Percentiles rank a stretch among this genome's conserved stretches.
Evolutionary conservation across 2,329 filamentous ascomycete genomes (phyloP).

Genomic region (Cytospora piceae): DNA sequence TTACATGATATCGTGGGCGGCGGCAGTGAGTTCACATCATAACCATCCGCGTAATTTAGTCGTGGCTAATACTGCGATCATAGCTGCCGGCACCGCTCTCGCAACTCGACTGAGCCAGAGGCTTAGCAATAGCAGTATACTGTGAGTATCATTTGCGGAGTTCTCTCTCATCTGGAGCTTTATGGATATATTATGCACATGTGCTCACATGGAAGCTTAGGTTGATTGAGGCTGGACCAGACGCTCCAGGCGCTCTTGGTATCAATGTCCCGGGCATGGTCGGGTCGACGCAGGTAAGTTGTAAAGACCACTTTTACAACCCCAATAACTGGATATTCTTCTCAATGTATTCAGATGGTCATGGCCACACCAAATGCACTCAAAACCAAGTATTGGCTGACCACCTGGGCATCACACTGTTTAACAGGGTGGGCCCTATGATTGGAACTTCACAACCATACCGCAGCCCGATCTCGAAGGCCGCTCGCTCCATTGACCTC

Average conservation of each 20-base stretch:
- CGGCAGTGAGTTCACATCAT: slow-evolving; percentile 8
- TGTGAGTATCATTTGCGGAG: slow-evolving; percentile 11
- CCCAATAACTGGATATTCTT: neutral
- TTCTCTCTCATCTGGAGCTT: neutral
- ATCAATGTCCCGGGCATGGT: slow-evolving; percentile 38
- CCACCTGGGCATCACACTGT: neutral
- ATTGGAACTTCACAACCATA: slow-evolving; percentile 48
- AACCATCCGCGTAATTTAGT: no score
- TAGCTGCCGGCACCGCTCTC: slow-evolving; percentile 34
- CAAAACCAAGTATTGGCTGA: neutral
- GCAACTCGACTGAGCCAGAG: slow-evolving; percentile 35
- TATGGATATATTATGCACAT: neutral
- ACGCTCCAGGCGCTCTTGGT: slow-evolving; percentile 32
- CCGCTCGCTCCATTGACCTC: slow-evolving; percentile 47
- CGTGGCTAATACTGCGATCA: neutral
- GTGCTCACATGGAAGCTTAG: neutral
- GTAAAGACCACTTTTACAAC: neutral
- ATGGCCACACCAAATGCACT: neutral
- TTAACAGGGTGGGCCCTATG: slow-evolving; percentile 35
- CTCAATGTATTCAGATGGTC: neutral
- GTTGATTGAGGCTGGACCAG: slow-evolving; percentile 40
- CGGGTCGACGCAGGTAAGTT: slow-evolving; percentile 30
- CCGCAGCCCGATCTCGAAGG: slow-evolving; percentile 45
- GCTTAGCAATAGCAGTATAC: slow-evolving; percentile 34
- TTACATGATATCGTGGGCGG: slow-evolving; percentile 19